These are phyloP conservation scores for Puccinia novopanici DNA, from an alignment of 1,284 basidiomycete genomes.

Conservation along the genomic window DNA sequence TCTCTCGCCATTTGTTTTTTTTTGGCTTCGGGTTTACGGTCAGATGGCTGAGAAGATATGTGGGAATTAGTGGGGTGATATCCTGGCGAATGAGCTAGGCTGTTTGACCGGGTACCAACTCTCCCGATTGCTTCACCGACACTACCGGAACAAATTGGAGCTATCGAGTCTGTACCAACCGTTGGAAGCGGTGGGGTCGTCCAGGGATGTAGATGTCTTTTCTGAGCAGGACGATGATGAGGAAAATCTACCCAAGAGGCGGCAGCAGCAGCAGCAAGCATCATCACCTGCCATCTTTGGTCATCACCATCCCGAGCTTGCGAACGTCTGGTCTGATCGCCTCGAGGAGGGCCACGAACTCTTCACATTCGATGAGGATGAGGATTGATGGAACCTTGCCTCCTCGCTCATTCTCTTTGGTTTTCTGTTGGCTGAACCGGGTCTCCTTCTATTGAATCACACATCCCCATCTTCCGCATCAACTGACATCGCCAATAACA, in stretches of 20 bases:
- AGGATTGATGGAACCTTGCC: neutral
- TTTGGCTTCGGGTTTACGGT: neutral
- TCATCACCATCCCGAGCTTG: slow-evolving; percentile 29
- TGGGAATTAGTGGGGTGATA: slow-evolving; percentile 35
- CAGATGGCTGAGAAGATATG: neutral
- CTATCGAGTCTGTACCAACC: slow-evolving; percentile 44
- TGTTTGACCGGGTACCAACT: slow-evolving; percentile 44
- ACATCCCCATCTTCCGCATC: too few relatives aligned
- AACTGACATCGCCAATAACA: too few relatives aligned
- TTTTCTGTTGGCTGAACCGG: neutral
- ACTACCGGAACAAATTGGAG: slow-evolving; percentile 33
- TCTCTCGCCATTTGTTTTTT: neutral
- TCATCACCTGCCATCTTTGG: slow-evolving; percentile 1
- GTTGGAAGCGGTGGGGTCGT: neutral
- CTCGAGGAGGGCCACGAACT: slow-evolving; percentile 36
- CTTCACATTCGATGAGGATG: slow-evolving; percentile 43
- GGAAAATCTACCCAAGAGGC: neutral
- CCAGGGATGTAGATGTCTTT: slow-evolving; percentile 1
- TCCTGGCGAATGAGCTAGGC: slow-evolving; percentile 45
- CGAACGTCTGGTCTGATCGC: slow-evolving; percentile 48
- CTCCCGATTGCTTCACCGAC: slow-evolving; percentile 24
- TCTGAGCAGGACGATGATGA: slow-evolving; percentile 38
- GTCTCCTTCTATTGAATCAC: neutral
- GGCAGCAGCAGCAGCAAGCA: neutral
- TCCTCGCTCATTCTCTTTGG: neutral